Evolutionary conservation across 352 stramenopile species (phyloP), one percentile per base, ranked within the genome.

Genomic region (Phytophthora foliorum): DNA sequence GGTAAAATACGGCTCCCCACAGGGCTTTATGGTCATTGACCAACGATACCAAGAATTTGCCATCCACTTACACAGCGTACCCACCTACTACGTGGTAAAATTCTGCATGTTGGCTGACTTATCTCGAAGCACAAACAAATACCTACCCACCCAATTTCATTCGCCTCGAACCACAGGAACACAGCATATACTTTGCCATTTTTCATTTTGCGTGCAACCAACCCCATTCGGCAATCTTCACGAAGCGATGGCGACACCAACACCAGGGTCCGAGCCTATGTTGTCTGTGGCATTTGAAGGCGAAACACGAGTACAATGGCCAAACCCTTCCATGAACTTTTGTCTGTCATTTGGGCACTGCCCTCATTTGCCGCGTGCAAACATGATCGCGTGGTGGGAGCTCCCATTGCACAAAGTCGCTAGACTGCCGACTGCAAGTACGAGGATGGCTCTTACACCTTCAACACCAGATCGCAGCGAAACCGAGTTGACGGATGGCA

Each of bases 321-420:
- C 16, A 41, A 55, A 55, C 10, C 48, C 48, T 31, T 32, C 31
- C 21, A 9, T 16, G 29, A 31, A 57, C 21, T 6, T 14, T 1
- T 46, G 32, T 10, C 5, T 57, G 19, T 17, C 17, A 16, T 31
- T 51, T 17, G 21, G 21, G 21, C 21, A 19, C 6, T 31, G 19
- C 9, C 31, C 5, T 14, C n/a, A 46, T 31, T n/a, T 63, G 31
- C 21, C 13, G 10, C 50, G n/a, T 14, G 8, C 50, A 17, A 57
- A 14, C 3, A 45, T 45, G 56, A 34, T 55, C 21, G 44, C 42
- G 31, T 63, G 54, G 54, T 44, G 13, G 50, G 21, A 60, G 4
- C 31, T 63, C 4, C 55, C 39, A 10, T 16, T 24, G n/a, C 39
- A 53, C 29, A 34, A 45, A 36, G 32, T 36, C 6, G 51, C n/a